phyloP scores from a whole-genome alignment of 1,284 basidiomycete species.

The Pseudomicrostroma phylloplanum region DNA sequence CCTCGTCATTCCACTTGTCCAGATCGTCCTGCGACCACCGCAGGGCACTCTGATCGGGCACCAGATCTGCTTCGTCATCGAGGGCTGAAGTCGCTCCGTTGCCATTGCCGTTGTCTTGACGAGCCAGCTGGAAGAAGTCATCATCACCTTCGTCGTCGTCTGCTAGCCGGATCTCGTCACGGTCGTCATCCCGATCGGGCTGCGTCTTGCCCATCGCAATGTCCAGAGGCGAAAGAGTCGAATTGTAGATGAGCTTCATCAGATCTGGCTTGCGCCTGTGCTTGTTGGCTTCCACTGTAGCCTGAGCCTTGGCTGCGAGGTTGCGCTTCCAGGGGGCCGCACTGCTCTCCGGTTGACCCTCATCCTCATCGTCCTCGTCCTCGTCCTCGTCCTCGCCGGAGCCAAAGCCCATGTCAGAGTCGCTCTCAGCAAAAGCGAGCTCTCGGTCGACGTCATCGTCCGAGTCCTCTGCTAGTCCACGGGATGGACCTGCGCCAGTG shows the following conservation, averaged over 20 bases:
- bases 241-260: conserved; percentile 78
- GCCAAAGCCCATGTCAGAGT: conserved; percentile 46
- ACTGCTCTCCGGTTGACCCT: conserved; percentile 30
- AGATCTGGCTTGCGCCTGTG: conserved; percentile 59
- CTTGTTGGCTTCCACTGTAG: conserved; percentile 51
- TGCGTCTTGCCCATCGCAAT: conserved; percentile 57
- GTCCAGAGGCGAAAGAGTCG: conserved; percentile 64
- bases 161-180: conserved; percentile 16
- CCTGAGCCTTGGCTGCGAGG: conserved; percentile 61
- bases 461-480: conserved; percentile 20
- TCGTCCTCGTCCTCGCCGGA: conserved; percentile 36
- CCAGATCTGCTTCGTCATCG: conserved; percentile 22
- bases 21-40: conserved; percentile 57
- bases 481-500: conserved; percentile 15
- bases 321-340: conserved; percentile 72
- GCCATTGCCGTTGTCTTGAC: conserved; percentile 21
- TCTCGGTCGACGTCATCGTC: conserved; percentile 5
- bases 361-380: conserved; percentile 27
- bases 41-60: conserved; percentile 68
- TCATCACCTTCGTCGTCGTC: conserved; percentile 56
- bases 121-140: conserved; percentile 65
- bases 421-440: conserved; percentile 47
- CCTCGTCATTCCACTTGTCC: conserved; percentile 72
- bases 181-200: conserved; percentile 2
- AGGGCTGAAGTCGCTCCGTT: conserved; percentile 50